Evolutionary conservation across 208 protist species (phyloP), one percentile per base, ranked within the genome.

Genomic region (Trypanosoma vivax): DNA sequence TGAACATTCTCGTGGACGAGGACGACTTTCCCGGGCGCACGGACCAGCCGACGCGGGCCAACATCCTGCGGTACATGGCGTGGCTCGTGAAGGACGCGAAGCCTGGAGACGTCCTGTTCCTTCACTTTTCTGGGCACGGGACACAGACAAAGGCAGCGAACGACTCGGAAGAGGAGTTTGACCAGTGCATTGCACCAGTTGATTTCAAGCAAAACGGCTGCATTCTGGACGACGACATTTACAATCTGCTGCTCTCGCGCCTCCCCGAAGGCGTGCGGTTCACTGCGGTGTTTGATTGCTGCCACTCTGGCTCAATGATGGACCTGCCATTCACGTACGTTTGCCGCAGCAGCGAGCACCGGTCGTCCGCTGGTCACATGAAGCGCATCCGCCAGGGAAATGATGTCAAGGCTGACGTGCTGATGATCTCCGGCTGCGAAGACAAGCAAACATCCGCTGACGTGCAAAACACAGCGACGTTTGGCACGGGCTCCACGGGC

Each of bases 271-370:
- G 78, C n/a, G 73, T 79, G 18, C 78, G 75, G 10, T 61, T 95
- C 2, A 90, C 82, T 2, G 65, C 63, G 7, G 61, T 96, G 33
- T 90, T 92, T 58, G 87, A 96, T 52, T 92, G 85, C 76, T 96
- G 87, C 64, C 90, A 96, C 79, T 85, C 76, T 5, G 90, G 81
- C 42, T 76, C 75, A 31, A 82, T 87, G 63, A 58, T 91, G 9
- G 83, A 91, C 53, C 75, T 92, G 5, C 83, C 88, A 18, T 88
- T 71, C 65, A 31, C 35, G 9, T 83, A 86, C 66, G 63, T 76
- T 19, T 63, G 64, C 13, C 13, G 31, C 42, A 76, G 57, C 49
- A 51, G 40, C 23, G 13, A 69, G 29, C 54, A 50, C 54, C 38
- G 48, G 24, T 33, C 18, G 4, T 47, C 28, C 42, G 10, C 24